These are phyloP conservation scores for Wickerhamomyces subpelliculosus DNA, from an alignment of 805 yeast species.

Conservation along the genomic window DNA sequence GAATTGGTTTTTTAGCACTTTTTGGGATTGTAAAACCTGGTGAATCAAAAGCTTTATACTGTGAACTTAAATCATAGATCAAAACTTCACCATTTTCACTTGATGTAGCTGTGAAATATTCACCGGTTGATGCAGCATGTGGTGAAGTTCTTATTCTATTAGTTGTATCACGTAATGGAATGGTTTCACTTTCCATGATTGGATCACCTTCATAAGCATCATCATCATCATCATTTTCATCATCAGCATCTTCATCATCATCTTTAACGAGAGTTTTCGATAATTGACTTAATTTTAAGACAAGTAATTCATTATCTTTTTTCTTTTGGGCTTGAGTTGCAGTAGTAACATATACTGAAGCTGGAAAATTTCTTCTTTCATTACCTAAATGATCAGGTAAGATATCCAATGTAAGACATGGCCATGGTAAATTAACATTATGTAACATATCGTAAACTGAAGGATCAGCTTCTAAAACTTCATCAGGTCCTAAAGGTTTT, in stretches of 20 bases:
- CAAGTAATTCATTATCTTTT: constrained; percentile 82
- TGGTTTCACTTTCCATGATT: constrained; percentile 74
- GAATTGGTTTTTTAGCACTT: constrained; percentile 67
- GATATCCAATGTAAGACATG: constrained; percentile 86
- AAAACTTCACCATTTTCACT: constrained; percentile 85
- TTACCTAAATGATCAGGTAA: constrained; percentile 81
- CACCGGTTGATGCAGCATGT: constrained; percentile 63
- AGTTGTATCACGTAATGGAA: constrained; percentile 76
- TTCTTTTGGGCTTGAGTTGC: constrained; percentile 89
- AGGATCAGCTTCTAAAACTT: constrained; percentile 94
- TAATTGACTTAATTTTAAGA: constrained; percentile 76
- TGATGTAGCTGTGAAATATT: constrained; percentile 82
- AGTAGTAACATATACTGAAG: constrained; percentile 75
- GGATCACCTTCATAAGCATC: constrained; percentile 76
- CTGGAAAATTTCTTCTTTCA: constrained; percentile 88
- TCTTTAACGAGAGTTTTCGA: constrained; percentile 83
- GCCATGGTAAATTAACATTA: constrained; percentile 93
- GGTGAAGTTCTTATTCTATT: constrained; percentile 86
- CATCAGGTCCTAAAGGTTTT: constrained; percentile 90
- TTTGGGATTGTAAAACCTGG: constrained; percentile 85
- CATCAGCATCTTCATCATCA: constrained; percentile 68
- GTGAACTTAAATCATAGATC: constrained; percentile 76
- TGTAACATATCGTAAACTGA: constrained; percentile 95
- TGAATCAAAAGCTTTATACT: constrained; percentile 73
- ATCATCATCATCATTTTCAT: constrained; percentile 64